These are phyloP conservation scores for Ploettnerulaceae sp. DNA, from an alignment of 2,329 filamentous ascomycete genomes.

Conservation along the genomic window DNA sequence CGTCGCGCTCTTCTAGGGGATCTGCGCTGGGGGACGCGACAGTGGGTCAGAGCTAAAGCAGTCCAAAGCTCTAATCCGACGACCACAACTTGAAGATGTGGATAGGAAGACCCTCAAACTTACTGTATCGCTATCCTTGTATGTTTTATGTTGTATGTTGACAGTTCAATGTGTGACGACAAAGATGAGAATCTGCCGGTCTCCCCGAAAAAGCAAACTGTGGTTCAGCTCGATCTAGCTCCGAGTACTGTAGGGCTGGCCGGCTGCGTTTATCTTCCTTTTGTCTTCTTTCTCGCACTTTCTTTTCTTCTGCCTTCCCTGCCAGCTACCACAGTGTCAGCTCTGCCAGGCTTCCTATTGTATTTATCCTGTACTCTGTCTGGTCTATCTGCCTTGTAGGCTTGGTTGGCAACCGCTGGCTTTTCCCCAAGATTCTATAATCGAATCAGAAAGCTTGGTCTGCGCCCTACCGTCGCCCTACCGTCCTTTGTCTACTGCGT, in stretches of 20 bases:
- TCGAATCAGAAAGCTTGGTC: too few relatives aligned
- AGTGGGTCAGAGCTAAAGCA: slow-evolving; percentile 4
- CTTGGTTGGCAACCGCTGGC: slow-evolving; percentile 3
- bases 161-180: too few relatives aligned
- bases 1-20: slow-evolving; percentile 3
- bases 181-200: too few relatives aligned
- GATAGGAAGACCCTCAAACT: background rate
- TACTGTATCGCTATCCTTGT: background rate
- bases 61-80: background rate
- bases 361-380: background rate
- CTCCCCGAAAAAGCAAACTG: too few relatives aligned
- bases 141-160: too few relatives aligned
- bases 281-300: background rate
- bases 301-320: background rate
- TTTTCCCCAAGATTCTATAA: too few relatives aligned
- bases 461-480: too few relatives aligned
- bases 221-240: background rate
- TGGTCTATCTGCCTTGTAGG: background rate
- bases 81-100: background rate
- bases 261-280: background rate
- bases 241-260: background rate
- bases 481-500: too few relatives aligned
- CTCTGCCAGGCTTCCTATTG: background rate
- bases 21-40: slow-evolving; percentile 5
- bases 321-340: background rate